These are phyloP conservation scores for Gastrolobium villosum DNA, from an alignment of 306 rosid species.

Conservation along the genomic window DNA sequence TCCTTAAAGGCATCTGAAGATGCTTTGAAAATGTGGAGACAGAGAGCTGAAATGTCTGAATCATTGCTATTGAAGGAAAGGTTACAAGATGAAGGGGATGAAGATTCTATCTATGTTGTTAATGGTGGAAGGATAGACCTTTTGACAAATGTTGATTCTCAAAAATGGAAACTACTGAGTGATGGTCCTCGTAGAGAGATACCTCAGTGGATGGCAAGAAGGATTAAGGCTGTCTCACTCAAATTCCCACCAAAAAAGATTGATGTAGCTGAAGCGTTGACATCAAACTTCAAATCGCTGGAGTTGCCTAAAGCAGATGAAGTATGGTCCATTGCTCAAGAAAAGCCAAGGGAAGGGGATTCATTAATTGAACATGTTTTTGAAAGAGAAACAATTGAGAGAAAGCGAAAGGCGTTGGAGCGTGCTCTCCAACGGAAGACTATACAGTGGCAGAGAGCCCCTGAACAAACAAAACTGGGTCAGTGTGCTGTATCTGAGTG, in stretches of 20 bases:
- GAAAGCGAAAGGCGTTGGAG: slow-evolving; percentile 74
- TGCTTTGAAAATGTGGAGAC: slow-evolving; percentile 69
- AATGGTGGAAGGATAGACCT: slow-evolving; percentile 86
- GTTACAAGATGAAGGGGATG: slow-evolving; percentile 52
- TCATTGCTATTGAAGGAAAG: slow-evolving; percentile 68
- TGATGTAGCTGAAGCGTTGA: slow-evolving; percentile 65
- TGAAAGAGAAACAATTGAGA: slow-evolving; percentile 74
- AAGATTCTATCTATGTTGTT: slow-evolving; percentile 61
- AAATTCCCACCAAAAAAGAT: slow-evolving; percentile 78
- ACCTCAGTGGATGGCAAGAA: slow-evolving; percentile 89
- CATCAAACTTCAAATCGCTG: slow-evolving; percentile 72
- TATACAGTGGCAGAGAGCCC: slow-evolving; percentile 62
- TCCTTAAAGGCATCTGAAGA: slow-evolving; percentile 74
- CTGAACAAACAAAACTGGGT: slow-evolving; percentile 74
- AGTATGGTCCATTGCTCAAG: slow-evolving; percentile 85
- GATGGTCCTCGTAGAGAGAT: slow-evolving; percentile 85
- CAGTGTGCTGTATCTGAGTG: slow-evolving; percentile 46
- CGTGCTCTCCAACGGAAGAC: slow-evolving; percentile 63
- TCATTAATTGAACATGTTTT: slow-evolving; percentile 63
- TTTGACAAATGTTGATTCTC: slow-evolving; percentile 69
- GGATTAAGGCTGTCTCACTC: slow-evolving; percentile 70
- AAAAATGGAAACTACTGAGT: slow-evolving; percentile 80
- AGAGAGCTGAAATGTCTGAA: slow-evolving; percentile 76
- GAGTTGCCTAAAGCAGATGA: slow-evolving; percentile 74
- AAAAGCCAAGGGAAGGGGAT: slow-evolving; percentile 80